Conservation (phyloP, 2,329 filamentous ascomycete genomes). For the Tolypocladium tundrense region DNA sequence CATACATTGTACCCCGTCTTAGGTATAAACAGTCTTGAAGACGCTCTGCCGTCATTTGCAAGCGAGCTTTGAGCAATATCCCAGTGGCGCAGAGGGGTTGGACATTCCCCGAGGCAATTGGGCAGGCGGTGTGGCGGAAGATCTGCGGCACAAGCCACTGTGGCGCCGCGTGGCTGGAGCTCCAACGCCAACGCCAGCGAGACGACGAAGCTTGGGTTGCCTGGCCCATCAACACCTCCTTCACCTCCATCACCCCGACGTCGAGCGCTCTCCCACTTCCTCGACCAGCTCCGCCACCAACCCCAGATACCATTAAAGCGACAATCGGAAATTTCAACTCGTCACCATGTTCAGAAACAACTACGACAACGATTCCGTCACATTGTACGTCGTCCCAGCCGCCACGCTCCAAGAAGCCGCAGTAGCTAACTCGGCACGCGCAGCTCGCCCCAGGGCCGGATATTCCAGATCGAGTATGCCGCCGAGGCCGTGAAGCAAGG, state of each 20-base stretch:
- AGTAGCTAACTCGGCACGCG: slow-evolving; percentile 12
- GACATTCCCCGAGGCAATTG: neutral
- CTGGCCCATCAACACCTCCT: slow-evolving; percentile 4
- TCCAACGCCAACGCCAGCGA: neutral
- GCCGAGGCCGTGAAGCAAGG: slow-evolving; percentile 98
- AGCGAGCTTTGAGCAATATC: neutral
- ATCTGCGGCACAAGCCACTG: slow-evolving; percentile 3
- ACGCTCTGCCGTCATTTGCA: neutral
- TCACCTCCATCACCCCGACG: neutral
- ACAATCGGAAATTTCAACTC: slow-evolving; percentile 1
- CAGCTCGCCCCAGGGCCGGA: slow-evolving; percentile 96
- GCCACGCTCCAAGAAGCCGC: slow-evolving; percentile 2
- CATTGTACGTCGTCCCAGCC: slow-evolving; percentile 62
- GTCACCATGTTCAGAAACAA: slow-evolving; percentile 96
- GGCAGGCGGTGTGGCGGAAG: slow-evolving; percentile 10
- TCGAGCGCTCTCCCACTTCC: slow-evolving; percentile 1
- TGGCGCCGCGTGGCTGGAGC: slow-evolving; percentile 3
- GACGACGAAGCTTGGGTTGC: slow-evolving; percentile 14
- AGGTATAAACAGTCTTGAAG: neutral
- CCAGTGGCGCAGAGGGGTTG: too few species aligned
- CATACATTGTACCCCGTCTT: neutral
- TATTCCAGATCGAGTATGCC: slow-evolving; percentile 99
- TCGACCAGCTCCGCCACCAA: slow-evolving; percentile 1
- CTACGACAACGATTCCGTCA: slow-evolving; percentile 99
- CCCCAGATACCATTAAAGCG: slow-evolving; percentile 1